phyloP scores from a whole-genome alignment of 2,329 filamentous ascomycete genomes.

The Phoma sp. region DNA sequence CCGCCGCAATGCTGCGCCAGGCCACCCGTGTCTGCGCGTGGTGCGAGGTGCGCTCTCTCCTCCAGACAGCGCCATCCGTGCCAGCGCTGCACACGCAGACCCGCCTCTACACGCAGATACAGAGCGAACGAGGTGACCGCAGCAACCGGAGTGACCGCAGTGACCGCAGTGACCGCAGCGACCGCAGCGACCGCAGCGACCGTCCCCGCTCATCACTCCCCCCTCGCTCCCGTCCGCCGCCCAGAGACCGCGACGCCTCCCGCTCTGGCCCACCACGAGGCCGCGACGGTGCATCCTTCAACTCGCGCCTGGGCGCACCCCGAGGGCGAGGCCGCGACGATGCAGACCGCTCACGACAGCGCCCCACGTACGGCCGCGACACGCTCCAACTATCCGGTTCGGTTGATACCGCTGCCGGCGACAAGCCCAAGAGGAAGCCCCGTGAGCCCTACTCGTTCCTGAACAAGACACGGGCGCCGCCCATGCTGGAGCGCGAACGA shows the following conservation, averaged over 20 bases:
- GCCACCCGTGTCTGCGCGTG: conserved; percentile 49
- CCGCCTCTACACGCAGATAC: conserved; percentile 47
- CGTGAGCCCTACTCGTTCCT: conserved; percentile 44
- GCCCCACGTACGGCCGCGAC: conserved; percentile 33
- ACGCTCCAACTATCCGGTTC: conserved; percentile 58
- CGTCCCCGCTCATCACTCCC: conserved; percentile 17
- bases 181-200: conserved; percentile 13
- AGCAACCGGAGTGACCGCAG: conserved; percentile 9
- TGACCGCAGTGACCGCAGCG: neutral
- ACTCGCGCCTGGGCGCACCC: conserved; percentile 8
- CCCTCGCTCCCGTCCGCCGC: conserved; percentile 17
- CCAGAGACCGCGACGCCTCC: conserved; percentile 32
- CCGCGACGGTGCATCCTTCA: conserved; percentile 5
- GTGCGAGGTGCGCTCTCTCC: conserved; percentile 50
- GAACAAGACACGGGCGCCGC: conserved; percentile 43
- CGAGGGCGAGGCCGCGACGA: neutral
- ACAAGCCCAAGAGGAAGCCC: conserved; percentile 28
- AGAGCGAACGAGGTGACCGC: conserved; percentile 25
- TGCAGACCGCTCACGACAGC: conserved; percentile 14
- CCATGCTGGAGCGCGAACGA: conserved; percentile 27
- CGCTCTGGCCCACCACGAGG: neutral
- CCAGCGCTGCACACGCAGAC: too few species aligned
- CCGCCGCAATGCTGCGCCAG: conserved; percentile 40
- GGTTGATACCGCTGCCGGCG: conserved; percentile 35
- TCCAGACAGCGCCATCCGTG: conserved; percentile 30